A percentile compares a stretch with the other conserved stretches of the same genome.
These are phyloP conservation scores for Thalassiosira hispida DNA, from an alignment of 352 stramenopile species.

Conservation along the genomic window DNA sequence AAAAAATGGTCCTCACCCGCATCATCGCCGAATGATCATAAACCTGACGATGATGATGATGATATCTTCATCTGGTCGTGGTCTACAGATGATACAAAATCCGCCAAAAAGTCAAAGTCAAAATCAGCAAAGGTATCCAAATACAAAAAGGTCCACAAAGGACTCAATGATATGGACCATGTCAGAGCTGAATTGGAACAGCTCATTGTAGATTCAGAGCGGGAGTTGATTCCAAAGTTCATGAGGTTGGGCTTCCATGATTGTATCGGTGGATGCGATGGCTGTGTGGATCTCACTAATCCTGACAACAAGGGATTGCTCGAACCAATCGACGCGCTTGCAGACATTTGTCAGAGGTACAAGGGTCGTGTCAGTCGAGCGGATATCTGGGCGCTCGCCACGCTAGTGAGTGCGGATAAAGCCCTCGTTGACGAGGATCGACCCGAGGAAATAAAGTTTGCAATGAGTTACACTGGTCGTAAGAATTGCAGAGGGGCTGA, in stretches of 20 bases:
- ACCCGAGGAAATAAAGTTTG: constrained; percentile 2
- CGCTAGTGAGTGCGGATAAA: constrained; percentile 30
- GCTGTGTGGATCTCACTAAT: constrained; percentile 30
- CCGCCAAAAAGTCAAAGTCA: too few species aligned
- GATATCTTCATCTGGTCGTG: too few species aligned
- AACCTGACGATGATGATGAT: too few species aligned
- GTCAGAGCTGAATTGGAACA: neutral
- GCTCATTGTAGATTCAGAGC: neutral
- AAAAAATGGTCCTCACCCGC: too few species aligned
- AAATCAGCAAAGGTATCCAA: too few species aligned
- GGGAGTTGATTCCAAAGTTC: constrained; percentile 53
- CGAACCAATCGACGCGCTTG: constrained; percentile 53
- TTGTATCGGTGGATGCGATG: constrained; percentile 63
- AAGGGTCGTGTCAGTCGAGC: constrained; percentile 40
- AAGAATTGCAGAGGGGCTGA: constrained; percentile 24
- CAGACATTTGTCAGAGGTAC: constrained; percentile 33
- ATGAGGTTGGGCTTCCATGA: constrained; percentile 66
- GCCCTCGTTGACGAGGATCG: neutral
- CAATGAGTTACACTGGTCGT: constrained; percentile 23
- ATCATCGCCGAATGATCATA: too few species aligned
- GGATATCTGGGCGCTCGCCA: constrained; percentile 64
- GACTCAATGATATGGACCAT: too few species aligned
- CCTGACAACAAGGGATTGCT: constrained; percentile 46
- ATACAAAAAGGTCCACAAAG: too few species aligned
- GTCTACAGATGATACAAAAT: too few species aligned